Evolutionary conservation across 2,329 filamentous ascomycete genomes (phyloP).

Genomic region (Clarireedia sp.): DNA sequence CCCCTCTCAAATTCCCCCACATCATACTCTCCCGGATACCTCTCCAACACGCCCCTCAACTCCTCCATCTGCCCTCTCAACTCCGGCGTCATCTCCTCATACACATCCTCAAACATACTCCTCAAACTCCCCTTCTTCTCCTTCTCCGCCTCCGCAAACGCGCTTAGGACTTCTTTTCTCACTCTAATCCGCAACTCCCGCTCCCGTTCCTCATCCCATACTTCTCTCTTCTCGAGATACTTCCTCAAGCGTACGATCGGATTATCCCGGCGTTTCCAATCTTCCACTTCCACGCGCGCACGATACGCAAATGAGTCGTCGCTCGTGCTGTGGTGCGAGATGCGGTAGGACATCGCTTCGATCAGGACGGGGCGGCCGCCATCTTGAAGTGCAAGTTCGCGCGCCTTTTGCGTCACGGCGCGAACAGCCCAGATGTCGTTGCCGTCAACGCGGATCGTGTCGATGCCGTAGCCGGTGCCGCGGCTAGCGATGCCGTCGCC

Average conservation of each 20-base stretch:
- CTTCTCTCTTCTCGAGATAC: conserved; percentile 75
- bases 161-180: conserved; percentile 69
- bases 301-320: conserved; percentile 97
- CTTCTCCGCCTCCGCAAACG: conserved; percentile 76
- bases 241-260: conserved; percentile 79
- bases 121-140: conserved; percentile 69
- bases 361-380: conserved; percentile 62
- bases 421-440: conserved; percentile 88
- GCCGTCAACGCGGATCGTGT: conserved; percentile 87
- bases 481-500: conserved; percentile 85
- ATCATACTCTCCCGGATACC: conserved; percentile 91
- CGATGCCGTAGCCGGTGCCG: conserved; percentile 86
- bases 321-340: conserved; percentile 92
- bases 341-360: conserved; percentile 97
- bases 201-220: conserved; percentile 83
- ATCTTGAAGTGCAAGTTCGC: conserved; percentile 50
- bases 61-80: conserved; percentile 66
- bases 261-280: conserved; percentile 88
- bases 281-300: conserved; percentile 84
- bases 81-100: conserved; percentile 79
- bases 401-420: conserved; percentile 69
- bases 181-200: conserved; percentile 58
- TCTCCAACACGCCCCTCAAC: conserved; percentile 68
- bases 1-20: conserved; percentile 68
- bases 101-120: conserved; percentile 78